Evolutionary conservation across 257 asterid species (phyloP).

Genomic region (Buddleja alternifolia): DNA sequence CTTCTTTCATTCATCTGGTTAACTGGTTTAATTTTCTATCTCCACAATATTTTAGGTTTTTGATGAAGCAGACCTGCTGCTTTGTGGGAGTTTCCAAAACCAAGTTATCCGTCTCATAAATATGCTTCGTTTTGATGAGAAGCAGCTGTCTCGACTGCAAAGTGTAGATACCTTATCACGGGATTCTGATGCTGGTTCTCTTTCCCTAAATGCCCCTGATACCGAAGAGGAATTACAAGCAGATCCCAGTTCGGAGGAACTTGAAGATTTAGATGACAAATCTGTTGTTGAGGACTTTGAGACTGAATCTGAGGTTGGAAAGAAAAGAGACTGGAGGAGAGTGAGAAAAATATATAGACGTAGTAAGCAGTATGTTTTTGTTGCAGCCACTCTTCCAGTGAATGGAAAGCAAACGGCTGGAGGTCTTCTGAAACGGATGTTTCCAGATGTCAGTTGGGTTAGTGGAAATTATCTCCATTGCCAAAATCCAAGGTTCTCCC

Average conservation of each 20-base stretch:
- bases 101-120: constrained; percentile 86
- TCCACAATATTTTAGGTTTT: constrained; percentile 62
- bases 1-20: background rate
- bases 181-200: constrained; percentile 32
- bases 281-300: constrained; percentile 39
- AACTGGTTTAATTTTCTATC: constrained; percentile 13
- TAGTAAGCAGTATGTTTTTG: constrained; percentile 95
- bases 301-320: constrained; percentile 40
- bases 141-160: constrained; percentile 64
- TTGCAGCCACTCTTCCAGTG: constrained; percentile 96
- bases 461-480: constrained; percentile 90
- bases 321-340: constrained; percentile 82
- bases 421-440: constrained; percentile 77
- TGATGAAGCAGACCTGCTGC: constrained; percentile 97
- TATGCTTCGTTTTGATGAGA: constrained; percentile 94
- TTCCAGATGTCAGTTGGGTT: constrained; percentile 89
- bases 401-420: constrained; percentile 97
- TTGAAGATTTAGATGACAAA: constrained; percentile 44
- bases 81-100: constrained; percentile 94
- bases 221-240: constrained; percentile 43
- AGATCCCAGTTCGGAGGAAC: constrained; percentile 43
- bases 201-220: constrained; percentile 35
- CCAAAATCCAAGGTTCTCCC: constrained; percentile 86
- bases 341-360: constrained; percentile 73
- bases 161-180: constrained; percentile 35